Evolutionary conservation across 495 filamentous ascomycete species (phyloP).

Genomic region (Neurospora sp.): DNA sequence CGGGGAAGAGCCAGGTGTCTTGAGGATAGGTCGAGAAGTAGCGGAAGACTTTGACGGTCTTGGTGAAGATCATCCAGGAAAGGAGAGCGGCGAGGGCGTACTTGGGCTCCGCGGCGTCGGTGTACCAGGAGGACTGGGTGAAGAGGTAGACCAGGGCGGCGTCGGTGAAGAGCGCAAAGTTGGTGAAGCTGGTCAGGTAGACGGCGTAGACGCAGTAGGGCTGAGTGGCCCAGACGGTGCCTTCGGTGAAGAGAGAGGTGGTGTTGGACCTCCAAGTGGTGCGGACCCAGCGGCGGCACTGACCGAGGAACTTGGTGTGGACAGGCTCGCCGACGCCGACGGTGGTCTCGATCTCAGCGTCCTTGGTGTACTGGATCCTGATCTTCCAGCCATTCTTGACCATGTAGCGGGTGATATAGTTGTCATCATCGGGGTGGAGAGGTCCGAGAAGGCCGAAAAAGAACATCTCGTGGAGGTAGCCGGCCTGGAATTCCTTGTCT

Average conservation of each 20-base stretch:
- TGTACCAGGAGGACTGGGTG: background rate
- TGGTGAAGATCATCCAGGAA: conserved; percentile 38
- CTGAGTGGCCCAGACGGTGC: conserved; percentile 26
- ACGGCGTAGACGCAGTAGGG: conserved; percentile 56
- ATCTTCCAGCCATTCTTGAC: conserved; percentile 47
- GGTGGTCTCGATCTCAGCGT: conserved; percentile 49
- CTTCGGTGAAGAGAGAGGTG: conserved; percentile 40
- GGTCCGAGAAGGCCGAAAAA: conserved; percentile 34
- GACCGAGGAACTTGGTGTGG: conserved; percentile 44
- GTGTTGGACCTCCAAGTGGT: conserved; percentile 59
- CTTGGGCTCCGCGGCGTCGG: background rate
- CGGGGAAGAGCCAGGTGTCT: conserved; percentile 45
- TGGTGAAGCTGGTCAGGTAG: conserved; percentile 46
- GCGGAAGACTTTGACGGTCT: conserved; percentile 50
- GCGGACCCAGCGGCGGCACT: conserved; percentile 51
- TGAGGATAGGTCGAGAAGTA: conserved; percentile 47
- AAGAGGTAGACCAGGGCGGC: conserved; percentile 29
- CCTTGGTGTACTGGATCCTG: conserved; percentile 49
- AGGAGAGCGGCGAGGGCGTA: conserved; percentile 15
- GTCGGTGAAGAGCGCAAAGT: conserved; percentile 50
- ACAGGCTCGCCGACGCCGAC: conserved; percentile 32
- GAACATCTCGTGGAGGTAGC: conserved; percentile 48
- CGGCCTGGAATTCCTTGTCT: conserved; percentile 33
- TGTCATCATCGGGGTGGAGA: conserved; percentile 59
- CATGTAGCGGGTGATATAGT: conserved; percentile 56